Conservation (phyloP, 495 filamentous ascomycete species). For the Aspergillus sclerotiicarbonarius region DNA sequence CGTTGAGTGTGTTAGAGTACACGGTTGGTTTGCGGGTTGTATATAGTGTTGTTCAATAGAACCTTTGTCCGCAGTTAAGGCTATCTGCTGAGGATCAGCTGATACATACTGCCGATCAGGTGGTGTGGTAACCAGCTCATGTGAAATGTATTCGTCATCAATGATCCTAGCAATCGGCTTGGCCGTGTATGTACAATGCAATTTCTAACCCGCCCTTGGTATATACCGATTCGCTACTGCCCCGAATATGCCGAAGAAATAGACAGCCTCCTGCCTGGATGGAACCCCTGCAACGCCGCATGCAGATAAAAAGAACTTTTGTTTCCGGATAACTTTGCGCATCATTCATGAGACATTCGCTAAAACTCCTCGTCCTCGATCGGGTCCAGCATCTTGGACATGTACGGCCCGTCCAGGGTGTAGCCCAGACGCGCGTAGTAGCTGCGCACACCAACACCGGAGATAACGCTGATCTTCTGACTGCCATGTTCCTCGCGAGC, state of each 20-base stretch:
- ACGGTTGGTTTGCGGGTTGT: constrained; percentile 6
- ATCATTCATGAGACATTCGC: not conserved
- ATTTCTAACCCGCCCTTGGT: constrained; percentile 1
- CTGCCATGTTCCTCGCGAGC: constrained; percentile 91
- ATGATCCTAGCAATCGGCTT: too few species aligned
- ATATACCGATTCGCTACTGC: not conserved
- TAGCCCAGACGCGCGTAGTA: constrained; percentile 95
- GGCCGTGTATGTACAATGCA: constrained; percentile 10
- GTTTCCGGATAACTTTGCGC: not conserved
- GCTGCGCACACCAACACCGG: constrained; percentile 87
- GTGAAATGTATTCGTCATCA: not conserved
- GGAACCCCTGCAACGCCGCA: constrained; percentile 4
- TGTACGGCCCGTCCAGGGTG: constrained; percentile 84
- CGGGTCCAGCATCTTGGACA: constrained; percentile 67
- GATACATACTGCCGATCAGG: too few species aligned
- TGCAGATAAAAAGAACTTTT: constrained; percentile 10
- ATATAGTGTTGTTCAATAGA: constrained; percentile 15
- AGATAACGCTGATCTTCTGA: constrained; percentile 91
- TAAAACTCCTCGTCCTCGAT: constrained; percentile 40
- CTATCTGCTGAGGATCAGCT: too few species aligned
- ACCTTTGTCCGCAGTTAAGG: not conserved
- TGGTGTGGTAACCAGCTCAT: not conserved
- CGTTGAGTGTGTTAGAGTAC: not conserved
- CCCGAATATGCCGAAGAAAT: not conserved
- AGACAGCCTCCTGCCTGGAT: not conserved